phyloP scores from a whole-genome alignment of 2,329 filamentous ascomycete species.

The Fusarium nodosum region DNA sequence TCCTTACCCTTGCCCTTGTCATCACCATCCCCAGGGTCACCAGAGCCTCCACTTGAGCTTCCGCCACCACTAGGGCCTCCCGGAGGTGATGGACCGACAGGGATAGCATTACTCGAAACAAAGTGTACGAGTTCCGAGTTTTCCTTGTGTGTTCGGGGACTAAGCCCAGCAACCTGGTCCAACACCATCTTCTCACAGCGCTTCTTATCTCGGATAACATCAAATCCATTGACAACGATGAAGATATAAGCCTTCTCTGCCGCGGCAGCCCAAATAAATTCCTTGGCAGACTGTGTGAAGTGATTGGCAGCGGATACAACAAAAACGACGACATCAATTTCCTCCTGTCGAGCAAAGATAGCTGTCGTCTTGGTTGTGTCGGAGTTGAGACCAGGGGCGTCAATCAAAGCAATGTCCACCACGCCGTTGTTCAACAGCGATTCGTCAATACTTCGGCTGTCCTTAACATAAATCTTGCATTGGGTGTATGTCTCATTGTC shows the following conservation, averaged over 20 bases:
- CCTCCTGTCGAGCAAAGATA: constrained; percentile 95
- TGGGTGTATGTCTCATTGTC: constrained; percentile 91
- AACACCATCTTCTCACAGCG: constrained; percentile 93
- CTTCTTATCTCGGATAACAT: constrained; percentile 91
- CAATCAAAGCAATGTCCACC: constrained; percentile 97
- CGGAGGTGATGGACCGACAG: constrained; percentile 72
- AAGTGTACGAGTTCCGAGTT: constrained; percentile 95
- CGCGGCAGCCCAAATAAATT: constrained; percentile 96
- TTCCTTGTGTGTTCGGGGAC: constrained; percentile 93
- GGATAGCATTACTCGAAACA: constrained; percentile 96
- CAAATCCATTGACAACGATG: constrained; percentile 97
- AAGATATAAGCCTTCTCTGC: constrained; percentile 99
- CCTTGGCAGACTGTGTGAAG: constrained; percentile 96
- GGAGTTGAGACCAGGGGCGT: constrained; percentile 94
- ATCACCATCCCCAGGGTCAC: constrained; percentile 69
- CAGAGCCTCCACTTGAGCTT: constrained; percentile 66
- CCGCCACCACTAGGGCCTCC: constrained; percentile 68
- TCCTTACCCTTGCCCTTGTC: constrained; percentile 86
- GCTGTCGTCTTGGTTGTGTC: constrained; percentile 98
- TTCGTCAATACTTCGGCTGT: constrained; percentile 89
- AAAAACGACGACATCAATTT: constrained; percentile 98
- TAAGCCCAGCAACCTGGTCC: constrained; percentile 89
- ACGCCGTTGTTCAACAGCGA: constrained; percentile 97
- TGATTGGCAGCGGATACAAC: constrained; percentile 98
- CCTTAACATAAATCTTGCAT: constrained; percentile 97